Base-by-base conservation (phyloP, 176 grass and related monocot species). In the Chrysopogon serrulatus region DNA sequence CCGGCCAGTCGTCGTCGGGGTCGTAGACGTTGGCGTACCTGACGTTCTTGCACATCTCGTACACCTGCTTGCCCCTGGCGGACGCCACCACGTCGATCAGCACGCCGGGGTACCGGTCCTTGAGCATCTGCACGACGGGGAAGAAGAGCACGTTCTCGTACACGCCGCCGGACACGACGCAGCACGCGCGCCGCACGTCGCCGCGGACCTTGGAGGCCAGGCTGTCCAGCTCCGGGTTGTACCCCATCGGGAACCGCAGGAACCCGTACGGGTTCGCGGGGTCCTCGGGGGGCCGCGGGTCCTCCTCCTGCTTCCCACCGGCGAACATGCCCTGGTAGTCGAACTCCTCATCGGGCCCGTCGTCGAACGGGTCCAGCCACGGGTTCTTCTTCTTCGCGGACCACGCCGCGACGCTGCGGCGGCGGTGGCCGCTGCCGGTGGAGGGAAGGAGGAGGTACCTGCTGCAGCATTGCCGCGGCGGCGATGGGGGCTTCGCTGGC, bases 81-180 rank as follows among this genome's bases (percentile, higher is more conserved):
- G 92, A 86, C 21, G 95, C 79, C 23, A 98, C 73, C 24, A 98
- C 65, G 74, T 98, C 95, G 4, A 98, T 36, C n/a, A 64, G 82
- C 73, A 98, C 95, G 61, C 95, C 95, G 23, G 95, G 95, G 87
- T 93, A 98, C 34, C 95, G 43, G 81, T 98, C 90, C 87, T 77
- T 86, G 81, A 98, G 86, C 79, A 95, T 63, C 87, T 98, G 95
- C 79, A 98, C 87, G 23, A 89, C 88, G 19, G 95, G 95, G 81
- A 98, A 91, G 89, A 92, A 98, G 76, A 98, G 87, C 71, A 98
- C 83, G 93, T 98, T 98, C 88, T 98, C 95, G 68, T 98, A 98
- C 4, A 95, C 95, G 9, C 95, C 95, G 5, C 95, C 92, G 0
- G 92, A 91, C 4, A 98, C 82, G 37, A 98, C 71, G 85, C 95